These are phyloP conservation scores for Linaria vulgaris DNA, from an alignment of 257 asterid species.

Conservation along the genomic window DNA sequence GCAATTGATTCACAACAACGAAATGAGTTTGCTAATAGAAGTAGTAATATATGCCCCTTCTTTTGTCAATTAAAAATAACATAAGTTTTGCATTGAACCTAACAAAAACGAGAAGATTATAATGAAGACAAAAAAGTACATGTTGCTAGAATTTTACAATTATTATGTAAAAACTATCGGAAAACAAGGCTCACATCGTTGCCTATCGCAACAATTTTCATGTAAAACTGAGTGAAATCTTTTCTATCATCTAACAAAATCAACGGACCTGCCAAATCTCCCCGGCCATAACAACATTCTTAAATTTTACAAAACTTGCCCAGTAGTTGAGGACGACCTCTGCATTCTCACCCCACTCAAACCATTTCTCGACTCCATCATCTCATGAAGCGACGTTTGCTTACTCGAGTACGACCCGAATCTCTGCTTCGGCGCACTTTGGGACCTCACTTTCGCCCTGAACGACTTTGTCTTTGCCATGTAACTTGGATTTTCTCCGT, in stretches of 20 bases:
- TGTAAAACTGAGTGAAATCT: too few species aligned
- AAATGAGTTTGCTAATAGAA: too few species aligned
- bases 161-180: too few species aligned
- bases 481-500: conserved; percentile 46
- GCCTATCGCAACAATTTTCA: too few species aligned
- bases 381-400: conserved; percentile 43
- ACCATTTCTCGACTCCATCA: conserved; percentile 65
- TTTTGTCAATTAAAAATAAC: too few species aligned
- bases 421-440: conserved; percentile 76
- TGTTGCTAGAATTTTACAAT: too few species aligned
- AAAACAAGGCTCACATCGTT: too few species aligned
- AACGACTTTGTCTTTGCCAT: conserved; percentile 86
- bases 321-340: conserved; percentile 62
- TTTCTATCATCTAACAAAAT: conserved; percentile 27
- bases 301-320: conserved; percentile 52
- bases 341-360: conserved; percentile 72
- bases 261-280: conserved; percentile 47
- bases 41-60: too few species aligned
- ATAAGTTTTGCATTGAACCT: too few species aligned
- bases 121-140: too few species aligned
- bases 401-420: conserved; percentile 55
- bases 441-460: conserved; percentile 70
- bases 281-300: conserved; percentile 60
- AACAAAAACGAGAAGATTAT: too few species aligned
- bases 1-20: too few species aligned